These are phyloP conservation scores for Filosporella fistucella DNA, from an alignment of 495 filamentous ascomycete genomes.

Conservation along the genomic window DNA sequence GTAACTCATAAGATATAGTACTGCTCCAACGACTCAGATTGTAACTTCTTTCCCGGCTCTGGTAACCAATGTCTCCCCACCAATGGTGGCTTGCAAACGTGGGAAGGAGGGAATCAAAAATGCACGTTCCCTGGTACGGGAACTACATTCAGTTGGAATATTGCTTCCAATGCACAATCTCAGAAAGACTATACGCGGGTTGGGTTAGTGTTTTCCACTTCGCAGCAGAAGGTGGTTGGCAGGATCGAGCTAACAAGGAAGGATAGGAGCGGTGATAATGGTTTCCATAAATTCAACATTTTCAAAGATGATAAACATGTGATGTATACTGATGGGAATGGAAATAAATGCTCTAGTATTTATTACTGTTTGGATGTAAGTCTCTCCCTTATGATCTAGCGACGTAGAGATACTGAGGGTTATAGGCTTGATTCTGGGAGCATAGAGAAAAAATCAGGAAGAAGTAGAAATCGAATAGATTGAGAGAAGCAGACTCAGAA, in stretches of 20 bases:
- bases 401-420: no score
- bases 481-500: no score
- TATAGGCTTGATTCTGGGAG: no score
- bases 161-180: background rate
- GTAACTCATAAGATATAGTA: background rate
- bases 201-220: background rate
- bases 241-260: background rate
- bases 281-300: background rate
- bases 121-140: slow-evolving; percentile 1
- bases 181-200: background rate
- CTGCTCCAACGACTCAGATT: background rate
- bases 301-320: slow-evolving; percentile 1
- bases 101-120: background rate
- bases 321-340: background rate
- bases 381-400: background rate
- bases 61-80: background rate
- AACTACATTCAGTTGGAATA: background rate
- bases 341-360: background rate
- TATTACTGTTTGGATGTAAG: background rate
- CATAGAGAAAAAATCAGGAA: no score
- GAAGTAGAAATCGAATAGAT: no score
- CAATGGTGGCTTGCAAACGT: background rate
- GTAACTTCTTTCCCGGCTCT: background rate
- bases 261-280: background rate
- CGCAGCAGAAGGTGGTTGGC: background rate